Conservation (phyloP, 2,329 filamentous ascomycete genomes). For the Lizonia empirigonia region DNA sequence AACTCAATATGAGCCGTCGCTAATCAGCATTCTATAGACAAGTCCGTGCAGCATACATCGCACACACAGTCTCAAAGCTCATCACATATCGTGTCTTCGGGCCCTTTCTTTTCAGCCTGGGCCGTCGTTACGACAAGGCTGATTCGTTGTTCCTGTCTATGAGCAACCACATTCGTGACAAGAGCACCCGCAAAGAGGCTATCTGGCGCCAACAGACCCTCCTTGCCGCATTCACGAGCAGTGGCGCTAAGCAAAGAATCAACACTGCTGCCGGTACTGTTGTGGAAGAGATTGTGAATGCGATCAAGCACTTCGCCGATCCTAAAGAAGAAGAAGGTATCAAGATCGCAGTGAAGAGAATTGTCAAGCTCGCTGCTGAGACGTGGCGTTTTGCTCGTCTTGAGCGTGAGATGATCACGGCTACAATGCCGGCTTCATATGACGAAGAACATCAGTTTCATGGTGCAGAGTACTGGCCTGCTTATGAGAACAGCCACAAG, state of each 20-base stretch:
- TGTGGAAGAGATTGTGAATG: constrained; percentile 62
- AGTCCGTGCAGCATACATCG: constrained; percentile 60
- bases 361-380: constrained; percentile 64
- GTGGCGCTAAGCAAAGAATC: constrained; percentile 62
- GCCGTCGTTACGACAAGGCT: constrained; percentile 60
- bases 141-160: constrained; percentile 61
- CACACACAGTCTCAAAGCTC: constrained; percentile 62
- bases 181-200: constrained; percentile 62
- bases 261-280: constrained; percentile 61
- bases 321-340: constrained; percentile 58
- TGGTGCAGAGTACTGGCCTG: constrained; percentile 43
- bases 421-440: constrained; percentile 53
- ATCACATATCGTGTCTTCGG: constrained; percentile 62
- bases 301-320: constrained; percentile 60
- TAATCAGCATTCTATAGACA: constrained; percentile 41
- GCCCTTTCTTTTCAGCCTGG: constrained; percentile 63
- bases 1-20: not conserved
- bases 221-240: constrained; percentile 62
- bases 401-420: constrained; percentile 61
- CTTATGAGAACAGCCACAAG: constrained; percentile 42
- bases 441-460: constrained; percentile 43
- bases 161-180: constrained; percentile 61
- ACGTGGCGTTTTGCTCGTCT: constrained; percentile 64
- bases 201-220: constrained; percentile 65
- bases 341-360: constrained; percentile 57